Conservation (phyloP, 768 basidiomycete genomes). For the Mrakia blollopis region DNA sequence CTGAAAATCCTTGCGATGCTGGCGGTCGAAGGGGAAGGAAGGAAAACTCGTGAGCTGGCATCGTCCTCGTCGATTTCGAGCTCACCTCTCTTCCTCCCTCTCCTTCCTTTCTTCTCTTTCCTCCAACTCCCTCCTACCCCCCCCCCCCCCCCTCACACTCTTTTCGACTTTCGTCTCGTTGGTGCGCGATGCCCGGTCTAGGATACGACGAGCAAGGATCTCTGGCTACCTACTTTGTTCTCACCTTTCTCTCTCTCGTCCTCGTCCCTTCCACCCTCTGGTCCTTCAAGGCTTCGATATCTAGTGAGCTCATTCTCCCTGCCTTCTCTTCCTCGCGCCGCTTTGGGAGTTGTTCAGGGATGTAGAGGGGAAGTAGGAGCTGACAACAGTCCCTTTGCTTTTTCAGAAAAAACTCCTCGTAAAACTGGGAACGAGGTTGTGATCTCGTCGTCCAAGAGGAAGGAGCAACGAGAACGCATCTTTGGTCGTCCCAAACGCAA, state of each 20-base stretch:
- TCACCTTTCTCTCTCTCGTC: slow-evolving; percentile 79
- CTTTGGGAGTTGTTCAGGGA: neutral
- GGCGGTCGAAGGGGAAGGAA: neutral
- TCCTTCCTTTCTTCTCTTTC: neutral
- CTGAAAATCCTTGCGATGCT: too few species aligned
- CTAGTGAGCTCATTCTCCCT: neutral
- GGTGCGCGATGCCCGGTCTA: slow-evolving; percentile 22
- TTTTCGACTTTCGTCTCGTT: neutral
- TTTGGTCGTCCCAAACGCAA: slow-evolving; percentile 25
- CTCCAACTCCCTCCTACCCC: neutral
- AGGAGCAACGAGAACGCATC: slow-evolving; percentile 10
- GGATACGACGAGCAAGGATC: slow-evolving; percentile 46
- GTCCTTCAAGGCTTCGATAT: slow-evolving; percentile 34
- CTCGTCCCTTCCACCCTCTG: slow-evolving; percentile 69
- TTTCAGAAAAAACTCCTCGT: neutral
- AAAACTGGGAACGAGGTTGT: neutral
- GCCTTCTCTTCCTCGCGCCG: neutral
- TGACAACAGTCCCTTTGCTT: neutral
- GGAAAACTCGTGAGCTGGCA: neutral
- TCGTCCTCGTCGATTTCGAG: too few species aligned
- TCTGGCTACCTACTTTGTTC: slow-evolving; percentile 64
- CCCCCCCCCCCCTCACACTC: neutral
- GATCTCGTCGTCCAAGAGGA: neutral
- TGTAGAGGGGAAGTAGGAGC: neutral
- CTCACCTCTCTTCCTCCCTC: too few species aligned